These are phyloP conservation scores for Inga oerstediana DNA, from an alignment of 306 rosid species.

Conservation along the genomic window DNA sequence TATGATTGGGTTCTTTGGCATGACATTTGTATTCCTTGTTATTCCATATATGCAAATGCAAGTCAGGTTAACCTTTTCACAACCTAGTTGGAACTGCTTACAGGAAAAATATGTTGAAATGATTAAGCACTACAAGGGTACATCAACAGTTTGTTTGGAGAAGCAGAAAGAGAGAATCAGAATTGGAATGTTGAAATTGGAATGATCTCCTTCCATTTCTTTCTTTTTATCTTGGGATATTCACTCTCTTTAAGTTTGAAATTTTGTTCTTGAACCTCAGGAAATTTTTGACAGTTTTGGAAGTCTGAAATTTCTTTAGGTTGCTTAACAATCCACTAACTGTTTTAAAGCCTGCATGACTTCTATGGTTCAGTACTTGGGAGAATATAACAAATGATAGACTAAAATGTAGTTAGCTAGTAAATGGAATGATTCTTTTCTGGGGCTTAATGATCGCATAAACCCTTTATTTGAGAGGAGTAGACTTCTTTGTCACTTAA, in stretches of 20 bases:
- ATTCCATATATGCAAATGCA: background rate
- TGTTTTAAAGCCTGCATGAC: background rate
- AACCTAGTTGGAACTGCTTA: background rate
- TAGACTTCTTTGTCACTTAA: background rate
- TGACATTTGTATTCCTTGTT: background rate
- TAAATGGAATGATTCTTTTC: background rate
- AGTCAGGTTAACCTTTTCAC: background rate
- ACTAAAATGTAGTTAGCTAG: background rate
- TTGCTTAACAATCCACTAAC: background rate
- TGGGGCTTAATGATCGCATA: background rate
- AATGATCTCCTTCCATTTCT: background rate
- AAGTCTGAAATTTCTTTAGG: background rate
- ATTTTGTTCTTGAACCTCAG: background rate
- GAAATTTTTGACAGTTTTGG: background rate
- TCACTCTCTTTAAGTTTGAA: background rate
- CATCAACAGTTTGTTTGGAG: background rate
- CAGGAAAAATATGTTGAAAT: slow-evolving; percentile 2
- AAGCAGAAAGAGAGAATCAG: background rate
- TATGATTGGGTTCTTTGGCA: background rate
- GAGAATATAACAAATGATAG: background rate
- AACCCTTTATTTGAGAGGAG: background rate
- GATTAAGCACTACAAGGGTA: background rate
- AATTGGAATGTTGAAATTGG: background rate
- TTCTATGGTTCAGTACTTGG: background rate
- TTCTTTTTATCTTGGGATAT: background rate